Conservation (phyloP, 31 red algal genomes). For the Bonnemaisonia californica region DNA sequence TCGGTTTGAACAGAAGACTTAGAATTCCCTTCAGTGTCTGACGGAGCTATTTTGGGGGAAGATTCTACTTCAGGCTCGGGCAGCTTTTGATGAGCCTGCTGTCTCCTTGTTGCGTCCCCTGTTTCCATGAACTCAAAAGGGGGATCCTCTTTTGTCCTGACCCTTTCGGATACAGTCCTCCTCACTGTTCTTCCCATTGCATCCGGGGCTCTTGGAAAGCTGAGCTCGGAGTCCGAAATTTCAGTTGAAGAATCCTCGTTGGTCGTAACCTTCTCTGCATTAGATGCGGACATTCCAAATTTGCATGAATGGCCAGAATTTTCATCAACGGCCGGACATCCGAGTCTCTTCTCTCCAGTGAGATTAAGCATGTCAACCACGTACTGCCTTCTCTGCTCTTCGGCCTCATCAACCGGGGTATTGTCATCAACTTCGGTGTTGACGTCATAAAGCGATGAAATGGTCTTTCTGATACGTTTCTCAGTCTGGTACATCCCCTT, state of each 20-base stretch:
- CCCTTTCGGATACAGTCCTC: background rate
- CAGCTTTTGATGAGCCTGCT: background rate
- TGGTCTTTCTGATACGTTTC: background rate
- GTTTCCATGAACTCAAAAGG: background rate
- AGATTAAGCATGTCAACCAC: slow-evolving; percentile 23
- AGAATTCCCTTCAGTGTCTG: no score
- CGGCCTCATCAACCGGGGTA: background rate
- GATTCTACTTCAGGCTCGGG: background rate
- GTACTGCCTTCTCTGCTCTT: slow-evolving; percentile 16
- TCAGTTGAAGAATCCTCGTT: background rate
- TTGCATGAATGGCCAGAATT: background rate
- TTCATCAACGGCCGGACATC: background rate
- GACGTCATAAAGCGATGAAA: background rate
- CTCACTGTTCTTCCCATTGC: background rate
- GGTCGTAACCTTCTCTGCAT: background rate
- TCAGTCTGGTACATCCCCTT: background rate
- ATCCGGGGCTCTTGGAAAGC: background rate
- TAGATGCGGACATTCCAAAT: background rate
- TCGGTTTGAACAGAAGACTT: background rate
- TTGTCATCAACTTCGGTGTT: background rate
- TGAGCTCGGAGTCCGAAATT: background rate
- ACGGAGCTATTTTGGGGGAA: background rate
- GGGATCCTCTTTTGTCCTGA: background rate
- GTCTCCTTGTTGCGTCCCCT: background rate
- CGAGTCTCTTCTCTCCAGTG: background rate